Base-by-base conservation (phyloP, 768 basidiomycete species). In the Dictyophora rubrovolvata region DNA sequence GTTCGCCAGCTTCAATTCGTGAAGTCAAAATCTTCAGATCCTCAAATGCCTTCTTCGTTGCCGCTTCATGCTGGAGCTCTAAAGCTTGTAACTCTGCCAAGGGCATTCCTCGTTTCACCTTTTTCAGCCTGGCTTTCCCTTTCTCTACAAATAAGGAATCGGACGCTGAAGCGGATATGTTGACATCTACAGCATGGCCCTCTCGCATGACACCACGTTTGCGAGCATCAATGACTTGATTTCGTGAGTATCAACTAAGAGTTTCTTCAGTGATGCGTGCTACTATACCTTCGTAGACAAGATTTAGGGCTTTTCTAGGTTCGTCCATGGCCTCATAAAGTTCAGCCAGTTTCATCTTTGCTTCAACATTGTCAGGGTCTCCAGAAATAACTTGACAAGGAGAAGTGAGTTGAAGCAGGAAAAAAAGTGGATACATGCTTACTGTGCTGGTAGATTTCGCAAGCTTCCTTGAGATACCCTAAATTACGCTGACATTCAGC, bases 271-370 rank as follows among this genome's bases (percentile, higher is more conserved):
- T 18, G 28, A 36, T 33, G 55, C 28, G 57, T 54, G 9, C 21
- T 53, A 22, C 36, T 71, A 5, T 62, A 90, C 93, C 91, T 80
- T 93, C 80, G 54, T 86, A 85, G 14, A 94, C 87, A 0, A 96
- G 72, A 7, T 88, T 84, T 0, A 96, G 76, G 0, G 95, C 95
- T 66, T 86, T 86, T 16, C 83, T 75, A 1, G 87, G 84, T 62
- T 93, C 82, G 48, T 87, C 84, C 63, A 86, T 72, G 11, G 89
- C 83, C 69, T 99, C 95, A 63, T 92, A 90, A 14, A 93, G 82
- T 63, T 89, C 89, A 0, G 94, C 95, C 0, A 97, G 78, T 62
- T 89, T 87, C 80, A 94, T 85, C 69, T 92, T 93, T 23, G 85
- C 86, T 28, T 93, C 89, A 65, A 84, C 82, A 63, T 90, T 80